Conservation (phyloP, 106 monocot genomes). For the Dioscorea dumetorum region DNA sequence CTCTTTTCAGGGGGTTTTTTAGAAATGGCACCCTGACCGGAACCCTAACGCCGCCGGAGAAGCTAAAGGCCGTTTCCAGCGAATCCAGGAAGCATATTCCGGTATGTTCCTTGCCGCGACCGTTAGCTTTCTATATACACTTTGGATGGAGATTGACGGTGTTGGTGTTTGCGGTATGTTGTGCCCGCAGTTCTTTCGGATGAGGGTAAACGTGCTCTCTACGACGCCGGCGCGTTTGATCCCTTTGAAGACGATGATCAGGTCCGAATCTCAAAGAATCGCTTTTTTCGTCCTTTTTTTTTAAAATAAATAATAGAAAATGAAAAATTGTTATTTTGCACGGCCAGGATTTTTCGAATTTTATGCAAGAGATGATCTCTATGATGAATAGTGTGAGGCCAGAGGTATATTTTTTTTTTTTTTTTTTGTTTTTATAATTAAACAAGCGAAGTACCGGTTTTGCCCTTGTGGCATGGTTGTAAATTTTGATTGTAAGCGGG, state of each 20-base stretch:
- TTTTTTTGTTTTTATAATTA: too few relatives aligned
- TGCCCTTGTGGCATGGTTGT: not conserved
- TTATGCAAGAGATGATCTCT: conserved; percentile 77
- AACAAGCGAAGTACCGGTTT: too few relatives aligned
- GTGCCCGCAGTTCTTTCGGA: conserved; percentile 72
- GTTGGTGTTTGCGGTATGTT: conserved; percentile 2
- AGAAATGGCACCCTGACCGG: conserved; percentile 96
- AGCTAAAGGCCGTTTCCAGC: conserved; percentile 75
- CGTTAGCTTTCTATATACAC: not conserved
- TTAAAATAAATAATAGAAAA: not conserved
- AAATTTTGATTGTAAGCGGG: too few relatives aligned
- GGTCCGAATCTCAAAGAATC: conserved; percentile 3
- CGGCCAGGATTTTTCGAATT: conserved; percentile 73
- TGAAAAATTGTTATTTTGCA: conserved; percentile 9
- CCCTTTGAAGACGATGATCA: conserved; percentile 74
- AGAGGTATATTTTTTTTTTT: conserved; percentile 32
- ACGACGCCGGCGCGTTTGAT: conserved; percentile 81
- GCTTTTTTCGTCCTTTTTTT: not conserved
- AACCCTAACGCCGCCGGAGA: conserved; percentile 49
- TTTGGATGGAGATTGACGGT: not conserved
- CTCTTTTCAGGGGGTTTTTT: conserved; percentile 1
- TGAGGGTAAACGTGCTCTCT: conserved; percentile 76
- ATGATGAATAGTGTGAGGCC: conserved; percentile 67
- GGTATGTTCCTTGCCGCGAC: conserved; percentile 23
- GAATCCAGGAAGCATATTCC: conserved; percentile 89